phyloP scores from a whole-genome alignment of 768 basidiomycete species.

The Pulveroboletus sp. region DNA sequence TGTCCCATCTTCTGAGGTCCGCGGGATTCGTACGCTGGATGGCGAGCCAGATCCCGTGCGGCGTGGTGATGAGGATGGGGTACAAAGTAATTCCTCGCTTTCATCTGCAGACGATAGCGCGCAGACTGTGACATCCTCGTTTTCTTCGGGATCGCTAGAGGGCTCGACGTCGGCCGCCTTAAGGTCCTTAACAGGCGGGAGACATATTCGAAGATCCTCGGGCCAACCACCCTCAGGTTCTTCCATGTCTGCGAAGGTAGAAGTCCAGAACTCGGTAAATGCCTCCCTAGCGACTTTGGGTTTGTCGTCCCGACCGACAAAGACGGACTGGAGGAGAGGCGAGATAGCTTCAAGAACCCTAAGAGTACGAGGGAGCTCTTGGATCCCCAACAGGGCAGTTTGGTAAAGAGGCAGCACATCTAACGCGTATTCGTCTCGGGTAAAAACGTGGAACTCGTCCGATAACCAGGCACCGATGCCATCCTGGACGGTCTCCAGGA shows the following conservation, averaged over 20 bases:
- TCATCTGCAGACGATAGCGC: slow-evolving; percentile 1
- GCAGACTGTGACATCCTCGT: slow-evolving; percentile 11
- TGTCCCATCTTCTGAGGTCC: background rate
- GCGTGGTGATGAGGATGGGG: slow-evolving; percentile 8
- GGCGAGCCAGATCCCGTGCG: background rate
- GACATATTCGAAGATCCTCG: slow-evolving; percentile 37
- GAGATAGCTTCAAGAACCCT: slow-evolving; percentile 45
- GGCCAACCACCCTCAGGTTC: slow-evolving; percentile 55
- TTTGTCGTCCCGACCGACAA: slow-evolving; percentile 48
- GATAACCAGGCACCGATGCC: slow-evolving; percentile 59
- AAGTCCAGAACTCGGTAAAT: slow-evolving; percentile 62
- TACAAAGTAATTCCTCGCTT: slow-evolving; percentile 7
- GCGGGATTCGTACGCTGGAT: slow-evolving; percentile 1
- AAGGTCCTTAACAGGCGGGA: slow-evolving; percentile 14
- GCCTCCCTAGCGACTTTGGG: slow-evolving; percentile 42
- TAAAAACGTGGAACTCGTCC: slow-evolving; percentile 52
- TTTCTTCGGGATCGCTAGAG: slow-evolving; percentile 25
- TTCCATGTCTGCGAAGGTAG: slow-evolving; percentile 38
- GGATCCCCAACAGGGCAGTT: slow-evolving; percentile 49
- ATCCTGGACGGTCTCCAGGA: slow-evolving; percentile 51
- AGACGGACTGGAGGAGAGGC: slow-evolving; percentile 53
- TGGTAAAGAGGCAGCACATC: slow-evolving; percentile 66
- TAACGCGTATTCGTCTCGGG: slow-evolving; percentile 50
- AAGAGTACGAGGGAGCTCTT: slow-evolving; percentile 39
- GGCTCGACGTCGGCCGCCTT: slow-evolving; percentile 15